These are phyloP conservation scores for Tubosaeta sp. DNA, from an alignment of 768 basidiomycete genomes.

Conservation along the genomic window DNA sequence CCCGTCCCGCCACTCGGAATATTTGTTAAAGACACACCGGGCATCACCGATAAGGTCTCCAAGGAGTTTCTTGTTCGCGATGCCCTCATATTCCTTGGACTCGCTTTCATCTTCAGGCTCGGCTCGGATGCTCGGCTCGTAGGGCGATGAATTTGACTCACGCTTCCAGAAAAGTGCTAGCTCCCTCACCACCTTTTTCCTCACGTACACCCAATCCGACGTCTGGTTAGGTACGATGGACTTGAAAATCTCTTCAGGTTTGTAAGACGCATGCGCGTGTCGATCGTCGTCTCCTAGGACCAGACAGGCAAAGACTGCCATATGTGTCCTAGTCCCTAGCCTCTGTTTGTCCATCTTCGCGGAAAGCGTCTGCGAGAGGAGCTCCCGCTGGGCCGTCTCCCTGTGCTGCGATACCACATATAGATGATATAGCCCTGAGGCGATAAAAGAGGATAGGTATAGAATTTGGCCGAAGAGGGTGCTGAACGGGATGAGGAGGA, in stretches of 20 bases:
- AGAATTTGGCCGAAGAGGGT: constrained; percentile 32
- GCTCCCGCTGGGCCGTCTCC: constrained; percentile 12
- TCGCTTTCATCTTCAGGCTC: constrained; percentile 9
- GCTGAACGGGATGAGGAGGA: constrained; percentile 28
- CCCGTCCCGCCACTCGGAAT: constrained; percentile 8
- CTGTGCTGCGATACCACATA: constrained; percentile 31
- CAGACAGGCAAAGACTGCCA: constrained; percentile 27
- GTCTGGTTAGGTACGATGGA: constrained; percentile 28
- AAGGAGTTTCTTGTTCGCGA: constrained; percentile 16
- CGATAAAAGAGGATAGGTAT: constrained; percentile 26
- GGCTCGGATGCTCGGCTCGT: constrained; percentile 13
- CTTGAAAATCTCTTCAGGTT: constrained; percentile 5
- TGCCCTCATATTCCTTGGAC: neutral
- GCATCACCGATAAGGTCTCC: constrained; percentile 17
- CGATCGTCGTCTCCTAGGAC: constrained; percentile 9
- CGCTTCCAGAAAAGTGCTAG: constrained; percentile 9
- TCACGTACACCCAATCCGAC: constrained; percentile 24
- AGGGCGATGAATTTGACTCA: neutral
- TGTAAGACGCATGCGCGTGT: neutral
- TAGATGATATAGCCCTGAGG: constrained; percentile 31
- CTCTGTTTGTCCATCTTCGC: constrained; percentile 9
- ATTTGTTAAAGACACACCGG: constrained; percentile 21
- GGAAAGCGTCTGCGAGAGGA: constrained; percentile 14
- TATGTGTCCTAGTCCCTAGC: constrained; percentile 25
- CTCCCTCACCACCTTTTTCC: constrained; percentile 17